These are phyloP conservation scores for Mucor racemosus DNA, from an alignment of 371 early-diverging fungal genomes.

Conservation along the genomic window DNA sequence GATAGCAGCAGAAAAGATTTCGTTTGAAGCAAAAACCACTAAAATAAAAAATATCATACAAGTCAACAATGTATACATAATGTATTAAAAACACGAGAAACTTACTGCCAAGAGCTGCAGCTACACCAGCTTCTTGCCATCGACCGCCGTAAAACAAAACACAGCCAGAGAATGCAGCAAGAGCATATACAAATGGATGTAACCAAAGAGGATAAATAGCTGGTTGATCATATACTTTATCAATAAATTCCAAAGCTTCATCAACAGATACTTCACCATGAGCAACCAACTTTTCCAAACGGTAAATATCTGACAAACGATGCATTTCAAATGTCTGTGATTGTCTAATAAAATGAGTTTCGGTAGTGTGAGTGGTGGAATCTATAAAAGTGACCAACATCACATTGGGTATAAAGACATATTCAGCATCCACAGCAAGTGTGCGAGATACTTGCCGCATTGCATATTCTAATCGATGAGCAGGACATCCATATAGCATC, in stretches of 20 bases:
- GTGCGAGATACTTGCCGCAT: conserved; percentile 56
- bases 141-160: conserved; percentile 48
- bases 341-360: conserved; percentile 73
- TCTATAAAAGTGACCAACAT: conserved; percentile 77
- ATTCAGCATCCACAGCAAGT: conserved; percentile 69
- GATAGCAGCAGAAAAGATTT: conserved; percentile 39
- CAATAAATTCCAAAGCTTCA: conserved; percentile 57
- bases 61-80: neutral
- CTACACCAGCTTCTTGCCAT: conserved; percentile 49
- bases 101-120: conserved; percentile 53
- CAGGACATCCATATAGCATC: conserved; percentile 64
- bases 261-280: conserved; percentile 59
- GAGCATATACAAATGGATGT: conserved; percentile 51
- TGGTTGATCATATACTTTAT: conserved; percentile 42
- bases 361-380: conserved; percentile 73
- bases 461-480: conserved; percentile 64
- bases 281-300: conserved; percentile 54
- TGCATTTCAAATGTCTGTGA: conserved; percentile 72
- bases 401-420: conserved; percentile 71
- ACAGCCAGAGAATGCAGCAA: conserved; percentile 55
- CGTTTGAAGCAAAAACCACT: conserved; percentile 52
- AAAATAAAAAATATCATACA: neutral
- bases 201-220: conserved; percentile 55
- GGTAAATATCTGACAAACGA: conserved; percentile 62
- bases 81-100: neutral